phyloP scores from a whole-genome alignment of 306 rosid genomes.

The Prunus persica region DNA sequence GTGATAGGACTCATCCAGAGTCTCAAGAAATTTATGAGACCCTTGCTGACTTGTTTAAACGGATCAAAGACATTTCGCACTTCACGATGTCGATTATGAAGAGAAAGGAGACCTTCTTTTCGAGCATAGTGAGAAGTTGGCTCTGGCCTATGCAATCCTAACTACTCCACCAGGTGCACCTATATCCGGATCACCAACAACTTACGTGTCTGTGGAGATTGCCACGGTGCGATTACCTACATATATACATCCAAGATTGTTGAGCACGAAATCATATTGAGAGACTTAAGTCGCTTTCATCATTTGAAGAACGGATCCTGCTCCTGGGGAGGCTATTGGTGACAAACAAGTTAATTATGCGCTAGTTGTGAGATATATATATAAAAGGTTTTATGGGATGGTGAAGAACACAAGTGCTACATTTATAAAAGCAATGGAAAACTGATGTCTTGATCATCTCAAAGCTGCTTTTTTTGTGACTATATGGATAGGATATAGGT shows the following conservation, averaged over 20 bases:
- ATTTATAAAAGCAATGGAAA: too few species aligned
- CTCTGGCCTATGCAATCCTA: conserved; percentile 78
- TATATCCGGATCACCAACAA: conserved; percentile 64
- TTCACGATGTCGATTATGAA: conserved; percentile 86
- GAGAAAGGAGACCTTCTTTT: conserved; percentile 74
- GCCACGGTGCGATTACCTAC: conserved; percentile 70
- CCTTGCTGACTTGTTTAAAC: conserved; percentile 54
- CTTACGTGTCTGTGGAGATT: conserved; percentile 72
- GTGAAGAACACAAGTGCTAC: neutral
- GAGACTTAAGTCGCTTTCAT: conserved; percentile 88
- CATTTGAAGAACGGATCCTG: conserved; percentile 81
- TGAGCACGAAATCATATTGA: conserved; percentile 70
- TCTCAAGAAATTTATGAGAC: conserved; percentile 53
- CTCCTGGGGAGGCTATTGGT: conserved; percentile 80
- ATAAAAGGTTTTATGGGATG: neutral
- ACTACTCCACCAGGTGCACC: conserved; percentile 44
- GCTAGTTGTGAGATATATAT: neutral
- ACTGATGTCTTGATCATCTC: too few species aligned
- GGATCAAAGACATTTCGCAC: conserved; percentile 69
- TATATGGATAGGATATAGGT: too few species aligned
- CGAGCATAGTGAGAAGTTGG: conserved; percentile 91
- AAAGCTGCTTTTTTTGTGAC: too few species aligned
- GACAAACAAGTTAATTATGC: conserved; percentile 18
- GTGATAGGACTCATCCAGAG: conserved; percentile 63
- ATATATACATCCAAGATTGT: conserved; percentile 70